Evolutionary conservation across 2,329 filamentous ascomycete species (phyloP).

Genomic region (Colletotrichum sp.): DNA sequence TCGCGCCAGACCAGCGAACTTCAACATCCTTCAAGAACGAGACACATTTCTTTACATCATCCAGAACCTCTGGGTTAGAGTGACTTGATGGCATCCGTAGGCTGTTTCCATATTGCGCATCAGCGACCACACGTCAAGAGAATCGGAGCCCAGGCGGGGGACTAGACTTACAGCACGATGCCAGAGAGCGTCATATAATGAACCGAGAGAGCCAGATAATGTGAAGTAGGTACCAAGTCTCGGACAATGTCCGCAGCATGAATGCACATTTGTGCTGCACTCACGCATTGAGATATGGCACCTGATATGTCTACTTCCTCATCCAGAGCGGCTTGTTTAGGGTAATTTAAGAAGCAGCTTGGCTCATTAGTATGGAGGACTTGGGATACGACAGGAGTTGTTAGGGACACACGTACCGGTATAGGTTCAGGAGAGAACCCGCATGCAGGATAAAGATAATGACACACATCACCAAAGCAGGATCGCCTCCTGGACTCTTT

Average conservation of each 20-base stretch:
- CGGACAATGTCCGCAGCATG: background rate
- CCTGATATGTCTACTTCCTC: background rate
- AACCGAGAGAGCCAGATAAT: background rate
- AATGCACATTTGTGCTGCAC: background rate
- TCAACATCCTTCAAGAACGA: conserved; percentile 28
- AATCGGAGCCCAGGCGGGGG: rapidly evolving
- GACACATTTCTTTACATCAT: conserved; percentile 1
- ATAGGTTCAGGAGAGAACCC: background rate
- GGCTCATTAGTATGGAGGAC: background rate
- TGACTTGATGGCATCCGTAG: background rate
- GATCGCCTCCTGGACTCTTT: background rate
- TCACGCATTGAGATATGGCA: background rate
- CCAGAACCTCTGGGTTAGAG: background rate
- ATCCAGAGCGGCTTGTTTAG: background rate
- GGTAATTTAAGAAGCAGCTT: background rate
- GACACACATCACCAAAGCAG: background rate
- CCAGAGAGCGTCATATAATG: background rate
- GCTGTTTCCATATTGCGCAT: background rate
- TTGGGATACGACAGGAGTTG: background rate
- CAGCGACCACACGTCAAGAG: background rate
- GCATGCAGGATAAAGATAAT: background rate
- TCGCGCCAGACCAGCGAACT: conserved; percentile 28
- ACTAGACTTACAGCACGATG: background rate
- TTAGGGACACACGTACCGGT: background rate
- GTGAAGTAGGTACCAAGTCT: background rate